Evolutionary conservation across 495 filamentous ascomycete genomes (phyloP), one percentile per base, ranked within the genome.

Genomic region (Penicillium bialowiezense): DNA sequence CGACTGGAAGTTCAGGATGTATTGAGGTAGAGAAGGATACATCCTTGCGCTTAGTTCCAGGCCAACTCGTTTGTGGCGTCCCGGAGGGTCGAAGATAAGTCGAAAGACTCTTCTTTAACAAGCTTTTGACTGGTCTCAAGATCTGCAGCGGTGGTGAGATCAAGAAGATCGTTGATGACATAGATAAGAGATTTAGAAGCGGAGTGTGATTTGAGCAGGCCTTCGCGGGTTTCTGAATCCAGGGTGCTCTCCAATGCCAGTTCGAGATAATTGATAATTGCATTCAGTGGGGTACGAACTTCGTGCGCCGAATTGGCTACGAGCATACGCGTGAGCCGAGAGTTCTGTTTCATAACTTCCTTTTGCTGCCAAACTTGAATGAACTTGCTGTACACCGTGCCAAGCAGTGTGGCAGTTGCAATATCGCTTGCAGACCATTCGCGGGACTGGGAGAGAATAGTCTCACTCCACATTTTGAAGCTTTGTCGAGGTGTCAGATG

Each of bases 261-360:
- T 58, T 97, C 92, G 2, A 97, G 73, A 50, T 93, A 96, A 56
- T 97, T 97, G 62, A 97, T 93, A 57, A 97, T 93, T 15, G 92
- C 91, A 65, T 96, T 96, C 4, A 97, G 71, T 0, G 92, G 91
- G 0, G 92, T 97, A 24, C 92, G 87, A n/a, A 97, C 89, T 72
- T 96, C 91, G 58, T 97, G 92, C 0, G 92, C 92, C 0, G 91
- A 95, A 58, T 96, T 96, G 9, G 91, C 89, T 1, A 96, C 73
- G 6, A 97, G 67, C 13, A 96, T 69, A 41, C 81, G 75, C 2
- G 89, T 96, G 15, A 97, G 71, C 36, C 89, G 83, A 46, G 86
- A 93, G 56, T 72, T 92, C 51, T 95, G 85, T 58, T 95, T 66
- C 4, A 86, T 87, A 1, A 84, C 87, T 59, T 97, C 91, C 48